Conservation (phyloP, 1,139 yeast species). For the Scheffersomyces lignicola region DNA sequence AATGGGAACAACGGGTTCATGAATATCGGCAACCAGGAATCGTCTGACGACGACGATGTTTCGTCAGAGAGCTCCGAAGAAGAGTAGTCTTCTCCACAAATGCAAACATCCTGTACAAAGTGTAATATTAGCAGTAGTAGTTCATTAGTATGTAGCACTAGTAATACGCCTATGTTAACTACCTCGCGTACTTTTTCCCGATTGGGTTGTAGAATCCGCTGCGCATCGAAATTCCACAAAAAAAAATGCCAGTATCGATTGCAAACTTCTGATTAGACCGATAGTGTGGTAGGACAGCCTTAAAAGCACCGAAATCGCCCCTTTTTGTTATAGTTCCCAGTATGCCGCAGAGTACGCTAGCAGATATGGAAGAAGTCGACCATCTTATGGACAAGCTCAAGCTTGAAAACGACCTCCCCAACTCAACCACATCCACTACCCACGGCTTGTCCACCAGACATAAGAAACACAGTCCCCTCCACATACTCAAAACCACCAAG, state of each 20-base stretch:
- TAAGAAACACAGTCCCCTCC: constrained; percentile 2
- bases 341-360: too few species aligned
- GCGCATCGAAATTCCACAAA: background rate
- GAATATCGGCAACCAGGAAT: constrained; percentile 36
- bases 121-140: background rate
- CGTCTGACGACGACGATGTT: constrained; percentile 48
- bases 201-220: constrained; percentile 3
- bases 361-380: too few species aligned
- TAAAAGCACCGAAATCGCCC: too few species aligned
- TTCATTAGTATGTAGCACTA: background rate
- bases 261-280: too few species aligned
- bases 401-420: too few species aligned
- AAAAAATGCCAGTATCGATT: background rate
- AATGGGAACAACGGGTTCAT: constrained; percentile 23
- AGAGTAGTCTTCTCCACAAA: constrained; percentile 34
- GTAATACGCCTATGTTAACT: background rate
- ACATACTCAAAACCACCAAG: constrained; percentile 1
- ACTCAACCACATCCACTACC: too few species aligned
- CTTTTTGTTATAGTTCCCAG: too few species aligned
- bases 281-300: too few species aligned
- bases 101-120: background rate
- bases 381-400: too few species aligned
- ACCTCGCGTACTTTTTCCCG: background rate
- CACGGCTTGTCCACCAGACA: background rate
- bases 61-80: constrained; percentile 67